phyloP scores from a whole-genome alignment of 148 eudicot genomes.

The Cornus suecica region DNA sequence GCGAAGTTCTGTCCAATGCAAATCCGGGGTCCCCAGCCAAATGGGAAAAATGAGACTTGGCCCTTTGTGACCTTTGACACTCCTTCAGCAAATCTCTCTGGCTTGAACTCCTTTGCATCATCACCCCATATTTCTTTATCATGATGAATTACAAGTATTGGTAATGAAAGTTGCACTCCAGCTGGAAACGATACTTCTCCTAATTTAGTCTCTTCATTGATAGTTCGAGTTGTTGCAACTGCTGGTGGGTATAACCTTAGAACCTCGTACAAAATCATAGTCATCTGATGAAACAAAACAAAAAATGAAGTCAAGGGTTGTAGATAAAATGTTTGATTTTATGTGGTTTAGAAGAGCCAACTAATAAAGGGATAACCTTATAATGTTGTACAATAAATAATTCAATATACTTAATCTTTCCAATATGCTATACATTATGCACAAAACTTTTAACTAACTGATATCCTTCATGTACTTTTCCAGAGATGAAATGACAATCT shows the following conservation, averaged over 20 bases:
- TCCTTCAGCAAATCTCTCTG: slow-evolving; percentile 2
- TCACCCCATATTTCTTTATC: neutral
- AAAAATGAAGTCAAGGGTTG: too few relatives aligned
- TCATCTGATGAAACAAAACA: too few relatives aligned
- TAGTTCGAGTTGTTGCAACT: neutral
- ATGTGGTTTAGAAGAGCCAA: too few relatives aligned
- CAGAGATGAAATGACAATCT: too few relatives aligned
- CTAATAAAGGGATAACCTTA: too few relatives aligned
- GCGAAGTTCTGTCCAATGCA: slow-evolving; percentile 1
- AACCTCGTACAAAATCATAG: neutral
- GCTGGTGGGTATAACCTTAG: neutral
- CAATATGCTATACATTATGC: too few relatives aligned
- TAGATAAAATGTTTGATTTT: too few relatives aligned
- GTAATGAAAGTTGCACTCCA: neutral
- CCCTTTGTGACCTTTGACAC: slow-evolving; percentile 2
- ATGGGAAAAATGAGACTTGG: neutral
- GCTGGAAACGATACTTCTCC: neutral
- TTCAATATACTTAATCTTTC: too few relatives aligned
- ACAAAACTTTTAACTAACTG: too few relatives aligned
- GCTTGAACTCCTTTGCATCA: slow-evolving; percentile 1
- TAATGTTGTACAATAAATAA: too few relatives aligned
- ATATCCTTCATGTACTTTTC: too few relatives aligned
- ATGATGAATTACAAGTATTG: neutral
- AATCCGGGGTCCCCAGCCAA: neutral
- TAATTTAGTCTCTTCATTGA: neutral